Evolutionary conservation across 2,329 filamentous ascomycete genomes (phyloP), one percentile per base, ranked within the genome.

Genomic region (Dothiorella sarmentorum): DNA sequence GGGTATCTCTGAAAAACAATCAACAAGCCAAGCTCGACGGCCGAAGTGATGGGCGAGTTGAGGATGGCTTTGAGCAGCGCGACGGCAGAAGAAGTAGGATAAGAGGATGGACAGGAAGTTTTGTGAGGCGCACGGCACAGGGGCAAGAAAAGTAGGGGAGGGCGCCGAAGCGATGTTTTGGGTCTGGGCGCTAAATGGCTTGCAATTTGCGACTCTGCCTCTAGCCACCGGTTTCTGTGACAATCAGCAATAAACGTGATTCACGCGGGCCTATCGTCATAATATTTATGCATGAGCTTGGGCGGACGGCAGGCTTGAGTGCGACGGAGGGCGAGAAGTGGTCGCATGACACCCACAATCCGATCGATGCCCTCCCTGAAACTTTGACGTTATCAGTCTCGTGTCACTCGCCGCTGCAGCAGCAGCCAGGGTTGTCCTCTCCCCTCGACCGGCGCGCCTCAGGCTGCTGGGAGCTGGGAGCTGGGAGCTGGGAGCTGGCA

Each of bases 161-260:
- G 37, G 38, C 26, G 37, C 26, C 40, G 53, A 56, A 56, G 38
- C 38, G 53, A 56, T 33, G 53, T 44, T 44, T 56, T 37, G 31
- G 47, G 47, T 38, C 47, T 52, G 47, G 47, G 47, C 47, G 47
- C 47, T 52, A 52, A 35, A 37, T 29, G 47, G 47, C 47, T 49
- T 44, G 53, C 47, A 52, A 56, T 56, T 44, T 56, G 53, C 47
- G 43, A 37, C 33, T 37, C 33, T 37, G 33, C 33, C 33, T 43
- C 47, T 38, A 35, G 47, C 40, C 40, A 43, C 40, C 18, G 47
- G 40, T 29, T 56, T 45, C 53, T 56, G 40, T 56, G 53, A 56
- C 47, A 56, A 35, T 33, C 40, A 44, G 53, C 55, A 57, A 57
- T 57, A 43, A 57, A 57, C 55, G 55, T 57, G 55, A 57, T 53